phyloP scores from a whole-genome alignment of 2,329 filamentous ascomycete genomes.

The Harringtonia lauricola region DNA sequence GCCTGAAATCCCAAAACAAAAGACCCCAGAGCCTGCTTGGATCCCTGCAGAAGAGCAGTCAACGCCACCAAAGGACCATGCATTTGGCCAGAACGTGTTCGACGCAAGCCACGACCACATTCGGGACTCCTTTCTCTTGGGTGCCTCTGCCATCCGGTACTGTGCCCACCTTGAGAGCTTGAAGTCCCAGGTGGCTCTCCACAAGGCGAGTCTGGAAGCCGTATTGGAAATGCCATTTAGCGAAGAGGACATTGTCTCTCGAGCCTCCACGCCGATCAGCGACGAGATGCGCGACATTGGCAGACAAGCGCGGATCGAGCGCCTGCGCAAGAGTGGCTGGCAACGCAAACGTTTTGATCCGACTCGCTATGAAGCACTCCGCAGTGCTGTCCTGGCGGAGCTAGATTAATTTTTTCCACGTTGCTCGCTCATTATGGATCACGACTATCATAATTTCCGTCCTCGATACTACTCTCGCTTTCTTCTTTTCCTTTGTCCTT shows the following conservation, averaged over 20 bases:
- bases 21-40: background rate
- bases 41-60: constrained; percentile 10
- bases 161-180: constrained; percentile 36
- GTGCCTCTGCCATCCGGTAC: constrained; percentile 35
- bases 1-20: constrained; percentile 15
- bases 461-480: background rate
- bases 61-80: constrained; percentile 4
- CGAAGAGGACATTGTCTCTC: background rate
- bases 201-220: constrained; percentile 33
- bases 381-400: constrained; percentile 40
- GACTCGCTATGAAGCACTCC: constrained; percentile 38
- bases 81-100: background rate
- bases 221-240: constrained; percentile 20
- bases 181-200: constrained; percentile 35
- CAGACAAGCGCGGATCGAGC: constrained; percentile 40
- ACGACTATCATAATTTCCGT: too few relatives aligned
- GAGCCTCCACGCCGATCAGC: constrained; percentile 13
- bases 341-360: constrained; percentile 43
- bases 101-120: constrained; percentile 4
- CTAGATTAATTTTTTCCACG: constrained; percentile 19
- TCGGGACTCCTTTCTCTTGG: constrained; percentile 23
- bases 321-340: constrained; percentile 43
- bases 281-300: constrained; percentile 29
- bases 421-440: background rate
- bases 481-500: background rate